phyloP scores from a whole-genome alignment of 163 green algal genomes.

The Prototheca wickerhamii region DNA sequence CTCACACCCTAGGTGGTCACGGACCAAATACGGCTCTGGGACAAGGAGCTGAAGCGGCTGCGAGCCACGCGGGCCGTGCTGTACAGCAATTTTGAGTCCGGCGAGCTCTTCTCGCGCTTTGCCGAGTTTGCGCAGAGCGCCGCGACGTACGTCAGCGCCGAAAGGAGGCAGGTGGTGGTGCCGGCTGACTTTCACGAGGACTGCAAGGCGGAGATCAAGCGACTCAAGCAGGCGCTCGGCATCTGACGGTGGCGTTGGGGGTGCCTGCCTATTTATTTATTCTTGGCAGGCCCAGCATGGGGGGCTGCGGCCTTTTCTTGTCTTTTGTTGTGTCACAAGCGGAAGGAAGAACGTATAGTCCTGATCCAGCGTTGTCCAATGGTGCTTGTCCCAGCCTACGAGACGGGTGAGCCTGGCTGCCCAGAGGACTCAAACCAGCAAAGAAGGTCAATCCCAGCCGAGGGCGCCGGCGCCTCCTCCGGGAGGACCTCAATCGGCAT shows the following conservation, averaged over 20 bases:
- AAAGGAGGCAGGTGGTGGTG: conserved; percentile 28
- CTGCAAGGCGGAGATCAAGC: conserved; percentile 39
- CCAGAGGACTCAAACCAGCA: no score
- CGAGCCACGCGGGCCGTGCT: conserved; percentile 24
- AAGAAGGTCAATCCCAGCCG: no score
- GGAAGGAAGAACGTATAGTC: no score
- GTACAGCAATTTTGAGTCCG: conserved; percentile 63
- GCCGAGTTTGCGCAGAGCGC: conserved; percentile 23
- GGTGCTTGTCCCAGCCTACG: no score
- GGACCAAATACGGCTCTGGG: conserved; percentile 77
- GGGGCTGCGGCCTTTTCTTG: no score
- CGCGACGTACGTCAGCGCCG: conserved; percentile 21
- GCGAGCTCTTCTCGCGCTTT: conserved; percentile 35
- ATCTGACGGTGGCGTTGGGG: conserved; percentile 5
- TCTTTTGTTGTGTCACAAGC: no score
- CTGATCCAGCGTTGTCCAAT: no score
- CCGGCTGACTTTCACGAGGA: conserved; percentile 20
- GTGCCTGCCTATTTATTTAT: not conserved
- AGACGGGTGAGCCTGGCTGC: no score
- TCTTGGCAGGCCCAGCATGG: not conserved
- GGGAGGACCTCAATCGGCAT: no score
- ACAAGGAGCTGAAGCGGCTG: conserved; percentile 65
- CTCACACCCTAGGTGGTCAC: conserved; percentile 45
- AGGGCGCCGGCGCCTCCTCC: no score
- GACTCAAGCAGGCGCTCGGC: conserved; percentile 29